A percentile compares a stretch with the other conserved stretches of the same genome.
phyloP scores from a whole-genome alignment of 2,329 filamentous ascomycete genomes.

The Pseudogymnoascus sp. region DNA sequence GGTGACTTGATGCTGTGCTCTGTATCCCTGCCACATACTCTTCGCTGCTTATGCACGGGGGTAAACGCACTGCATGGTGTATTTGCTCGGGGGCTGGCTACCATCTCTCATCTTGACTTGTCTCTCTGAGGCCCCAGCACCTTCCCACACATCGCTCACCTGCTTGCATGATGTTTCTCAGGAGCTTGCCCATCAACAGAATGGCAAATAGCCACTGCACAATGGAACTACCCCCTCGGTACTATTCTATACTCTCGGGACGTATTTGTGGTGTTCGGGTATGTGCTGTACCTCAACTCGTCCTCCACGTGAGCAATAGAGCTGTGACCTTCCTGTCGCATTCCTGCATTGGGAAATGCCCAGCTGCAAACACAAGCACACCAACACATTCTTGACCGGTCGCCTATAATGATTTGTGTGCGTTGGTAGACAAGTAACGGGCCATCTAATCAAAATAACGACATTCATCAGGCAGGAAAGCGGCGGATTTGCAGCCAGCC shows the following conservation, averaged over 20 bases:
- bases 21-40: background rate
- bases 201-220: background rate
- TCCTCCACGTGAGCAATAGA: constrained; percentile 4
- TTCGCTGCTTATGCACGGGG: background rate
- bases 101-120: background rate
- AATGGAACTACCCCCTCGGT: background rate
- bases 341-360: constrained; percentile 6
- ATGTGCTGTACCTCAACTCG: background rate
- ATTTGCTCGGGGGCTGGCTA: background rate
- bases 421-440: background rate
- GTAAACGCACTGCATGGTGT: background rate
- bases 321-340: background rate
- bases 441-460: background rate
- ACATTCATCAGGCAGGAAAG: background rate
- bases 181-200: background rate
- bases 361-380: constrained; percentile 2
- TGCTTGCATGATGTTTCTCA: background rate
- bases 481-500: background rate
- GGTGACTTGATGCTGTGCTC: background rate
- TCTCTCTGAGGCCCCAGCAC: background rate
- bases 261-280: background rate
- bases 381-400: constrained; percentile 2
- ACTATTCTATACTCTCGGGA: background rate
- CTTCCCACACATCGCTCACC: background rate
- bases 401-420: background rate